Base-by-base conservation (phyloP, 2,329 filamentous ascomycete genomes). In the Pestalotiopsis sp. region DNA sequence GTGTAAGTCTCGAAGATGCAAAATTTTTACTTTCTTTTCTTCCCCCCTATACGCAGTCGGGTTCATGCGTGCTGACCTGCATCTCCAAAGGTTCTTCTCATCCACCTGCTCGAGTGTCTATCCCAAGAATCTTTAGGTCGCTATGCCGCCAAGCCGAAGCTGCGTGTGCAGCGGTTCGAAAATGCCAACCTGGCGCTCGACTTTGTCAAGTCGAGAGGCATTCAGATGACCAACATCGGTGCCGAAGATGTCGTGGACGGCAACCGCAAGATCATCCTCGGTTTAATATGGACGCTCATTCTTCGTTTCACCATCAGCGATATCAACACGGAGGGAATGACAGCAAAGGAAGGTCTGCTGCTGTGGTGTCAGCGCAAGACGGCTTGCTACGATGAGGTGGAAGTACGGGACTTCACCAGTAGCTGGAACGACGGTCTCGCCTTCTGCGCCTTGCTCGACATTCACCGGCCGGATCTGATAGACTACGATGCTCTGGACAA, bases 301-400 rank as follows among this genome's bases (percentile, higher is more conserved):
- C 85, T 98, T 73, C 89, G 96, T 64, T 99, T 99, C 81, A 99
- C 96, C 74, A 99, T 99, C 79, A 98, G 92, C 80, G 96, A 99
- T 81, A 99, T 99, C 84, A 98, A 97, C 79, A 92, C 95, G 80
- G 96, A 98, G 85, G 96, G 96, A 72, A 92, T 98, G 90, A 98
- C 95, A 65, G 96, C 96, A 69, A 98, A 98, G 81, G 96, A 98
- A 79, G 96, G 96, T 71, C 83, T 99, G 75, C 82, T 99, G 68
- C 83, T 99, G 27, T 99, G 96, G 96, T 99, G 96, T 84, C 95
- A 99, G 83, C 88, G 96, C 75, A 99, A 99, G 84, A 99, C 96
- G 38, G 96, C 96, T 7, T 99, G 96, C 82, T 99, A 99, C 80
- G 95, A 98, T 70, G 96, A 97, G 78, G 95, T 99, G 25, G 92